Evolutionary conservation across 2,329 filamentous ascomycete genomes (phyloP).

Genomic region (Reticulascus tulasneorum): DNA sequence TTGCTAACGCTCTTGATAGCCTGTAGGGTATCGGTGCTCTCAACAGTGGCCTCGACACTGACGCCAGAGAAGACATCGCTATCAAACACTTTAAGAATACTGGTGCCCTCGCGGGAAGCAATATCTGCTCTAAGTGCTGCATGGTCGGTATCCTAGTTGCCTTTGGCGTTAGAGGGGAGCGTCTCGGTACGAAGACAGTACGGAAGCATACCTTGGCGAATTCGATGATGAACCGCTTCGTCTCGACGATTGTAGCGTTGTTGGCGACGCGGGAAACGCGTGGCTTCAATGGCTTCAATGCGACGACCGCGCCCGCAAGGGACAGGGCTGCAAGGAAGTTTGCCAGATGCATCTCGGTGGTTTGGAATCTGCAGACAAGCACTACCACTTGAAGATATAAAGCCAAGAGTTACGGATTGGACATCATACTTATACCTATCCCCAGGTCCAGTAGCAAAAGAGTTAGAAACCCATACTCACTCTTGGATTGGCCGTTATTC

Average conservation of each 20-base stretch:
- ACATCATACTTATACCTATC: no score
- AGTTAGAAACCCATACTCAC: no score
- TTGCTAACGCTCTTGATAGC: constrained; percentile 5
- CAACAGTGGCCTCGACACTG: constrained; percentile 10
- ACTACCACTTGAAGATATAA: no score
- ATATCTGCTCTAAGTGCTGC: constrained; percentile 1
- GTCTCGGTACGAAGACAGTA: background rate
- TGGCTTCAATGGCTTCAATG: background rate
- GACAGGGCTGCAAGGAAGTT: constrained; percentile 3
- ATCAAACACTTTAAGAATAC: constrained; percentile 13
- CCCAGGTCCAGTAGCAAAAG: no score
- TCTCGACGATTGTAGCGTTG: constrained; percentile 1
- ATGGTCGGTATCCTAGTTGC: constrained; percentile 3
- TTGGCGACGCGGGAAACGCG: constrained; percentile 7
- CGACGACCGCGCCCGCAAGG: constrained; percentile 1
- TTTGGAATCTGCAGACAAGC: no score
- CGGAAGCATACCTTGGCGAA: constrained; percentile 1
- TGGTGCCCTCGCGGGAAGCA: constrained; percentile 4
- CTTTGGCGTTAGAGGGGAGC: background rate
- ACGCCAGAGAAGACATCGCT: constrained; percentile 25
- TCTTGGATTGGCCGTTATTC: no score
- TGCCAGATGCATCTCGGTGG: constrained; percentile 2
- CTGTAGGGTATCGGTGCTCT: constrained; percentile 14
- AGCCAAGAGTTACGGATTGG: no score
- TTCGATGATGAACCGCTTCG: constrained; percentile 13